These are phyloP conservation scores for Nymphaea thermarum DNA, from an alignment of 164 flowering plant genomes.

Conservation along the genomic window DNA sequence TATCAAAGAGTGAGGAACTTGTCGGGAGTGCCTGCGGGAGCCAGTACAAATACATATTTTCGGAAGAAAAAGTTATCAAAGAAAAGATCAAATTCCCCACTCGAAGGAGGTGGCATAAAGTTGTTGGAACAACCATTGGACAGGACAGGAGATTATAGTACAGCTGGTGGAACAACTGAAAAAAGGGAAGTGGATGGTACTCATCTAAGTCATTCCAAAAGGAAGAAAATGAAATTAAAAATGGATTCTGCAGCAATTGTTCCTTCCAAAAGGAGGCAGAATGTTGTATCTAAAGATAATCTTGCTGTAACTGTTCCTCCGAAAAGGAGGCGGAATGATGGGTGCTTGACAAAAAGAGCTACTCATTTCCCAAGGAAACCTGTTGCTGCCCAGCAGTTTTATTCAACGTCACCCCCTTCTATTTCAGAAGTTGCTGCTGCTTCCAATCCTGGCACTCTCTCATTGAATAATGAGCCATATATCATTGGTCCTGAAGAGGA, in stretches of 20 bases:
- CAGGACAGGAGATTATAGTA: conserved; percentile 19
- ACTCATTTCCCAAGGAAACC: conserved; percentile 9
- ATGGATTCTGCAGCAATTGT: conserved; percentile 1
- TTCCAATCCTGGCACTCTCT: not conserved
- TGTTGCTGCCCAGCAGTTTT: not conserved
- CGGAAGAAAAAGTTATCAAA: conserved; percentile 42
- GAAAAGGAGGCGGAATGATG: not conserved
- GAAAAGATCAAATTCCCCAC: conserved; percentile 26
- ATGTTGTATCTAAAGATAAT: not conserved
- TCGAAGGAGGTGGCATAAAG: conserved; percentile 11
- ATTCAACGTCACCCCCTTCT: not conserved
- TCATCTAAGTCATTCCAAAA: conserved; percentile 9
- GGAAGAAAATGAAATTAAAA: conserved; percentile 8
- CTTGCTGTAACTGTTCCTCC: not conserved
- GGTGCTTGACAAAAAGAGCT: conserved; percentile 5
- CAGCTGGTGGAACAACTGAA: conserved; percentile 11
- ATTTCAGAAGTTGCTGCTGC: not conserved
- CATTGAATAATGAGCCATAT: not conserved
- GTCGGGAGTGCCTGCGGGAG: conserved; percentile 15
- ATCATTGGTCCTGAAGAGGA: not conserved
- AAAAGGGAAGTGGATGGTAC: conserved; percentile 12
- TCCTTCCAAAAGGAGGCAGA: not conserved
- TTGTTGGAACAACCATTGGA: conserved; percentile 9
- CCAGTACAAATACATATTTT: conserved; percentile 36
- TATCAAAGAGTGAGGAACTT: not conserved